phyloP scores from a whole-genome alignment of 139 green algal genomes.

The Axilococcus clingmanii region DNA sequence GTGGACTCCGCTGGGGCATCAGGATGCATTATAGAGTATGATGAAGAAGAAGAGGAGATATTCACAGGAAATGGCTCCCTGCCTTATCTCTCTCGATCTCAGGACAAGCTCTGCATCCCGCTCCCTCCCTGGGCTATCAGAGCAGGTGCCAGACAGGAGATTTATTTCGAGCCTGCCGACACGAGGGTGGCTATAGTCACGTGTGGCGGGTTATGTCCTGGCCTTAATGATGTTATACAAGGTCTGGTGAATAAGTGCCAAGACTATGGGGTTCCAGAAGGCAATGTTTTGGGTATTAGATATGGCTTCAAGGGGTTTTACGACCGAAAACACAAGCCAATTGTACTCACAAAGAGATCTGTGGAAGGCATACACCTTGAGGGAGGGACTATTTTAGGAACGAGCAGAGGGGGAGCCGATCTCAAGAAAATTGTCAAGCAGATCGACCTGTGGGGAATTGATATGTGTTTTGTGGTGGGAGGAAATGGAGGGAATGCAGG shows the following conservation, averaged over 20 bases:
- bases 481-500: conserved; percentile 85
- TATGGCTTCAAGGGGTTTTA: conserved; percentile 86
- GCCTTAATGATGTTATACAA: conserved; percentile 94
- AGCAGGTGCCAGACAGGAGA: conserved; percentile 64
- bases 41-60: neutral
- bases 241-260: conserved; percentile 76
- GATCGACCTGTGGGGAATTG: conserved; percentile 89
- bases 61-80: neutral
- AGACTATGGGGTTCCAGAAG: conserved; percentile 83
- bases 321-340: conserved; percentile 52
- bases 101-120: conserved; percentile 56
- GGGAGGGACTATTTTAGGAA: conserved; percentile 94
- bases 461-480: conserved; percentile 95
- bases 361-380: conserved; percentile 93
- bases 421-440: conserved; percentile 93
- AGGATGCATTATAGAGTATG: conserved; percentile 2
- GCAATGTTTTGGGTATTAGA: conserved; percentile 81
- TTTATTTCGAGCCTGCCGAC: conserved; percentile 78
- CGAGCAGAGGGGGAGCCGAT: conserved; percentile 82
- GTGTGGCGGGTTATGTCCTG: conserved; percentile 93
- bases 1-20: conserved; percentile 30
- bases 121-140: conserved; percentile 73
- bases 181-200: conserved; percentile 77
- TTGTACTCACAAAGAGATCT: conserved; percentile 66
- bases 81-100: neutral